These are phyloP conservation scores for Nigrospora osmanthi DNA, from an alignment of 2,329 filamentous ascomycete genomes.

Conservation along the genomic window DNA sequence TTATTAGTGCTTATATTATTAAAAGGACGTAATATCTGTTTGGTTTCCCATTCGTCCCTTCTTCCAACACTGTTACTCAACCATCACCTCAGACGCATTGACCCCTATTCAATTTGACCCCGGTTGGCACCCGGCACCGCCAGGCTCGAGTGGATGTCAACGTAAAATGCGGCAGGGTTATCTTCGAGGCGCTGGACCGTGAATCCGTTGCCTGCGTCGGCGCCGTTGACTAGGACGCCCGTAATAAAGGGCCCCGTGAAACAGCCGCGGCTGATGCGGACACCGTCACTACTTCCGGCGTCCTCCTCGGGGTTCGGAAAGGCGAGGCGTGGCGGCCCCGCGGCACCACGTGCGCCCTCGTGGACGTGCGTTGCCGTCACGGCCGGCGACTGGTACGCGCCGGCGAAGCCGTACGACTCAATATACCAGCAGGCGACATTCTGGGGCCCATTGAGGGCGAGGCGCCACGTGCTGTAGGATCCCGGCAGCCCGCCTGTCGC, in stretches of 20 bases:
- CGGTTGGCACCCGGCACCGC: conserved; percentile 37
- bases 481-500: background rate
- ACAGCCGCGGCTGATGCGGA: conserved; percentile 14
- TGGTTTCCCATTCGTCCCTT: too few species aligned
- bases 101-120: conserved; percentile 27
- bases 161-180: conserved; percentile 38
- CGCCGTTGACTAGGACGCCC: conserved; percentile 28
- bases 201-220: conserved; percentile 37
- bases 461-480: background rate
- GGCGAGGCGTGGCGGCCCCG: conserved; percentile 36
- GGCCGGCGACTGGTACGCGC: conserved; percentile 35
- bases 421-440: conserved; percentile 17
- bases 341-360: conserved; percentile 30
- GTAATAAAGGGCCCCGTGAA: conserved; percentile 32
- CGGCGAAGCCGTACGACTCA: conserved; percentile 24
- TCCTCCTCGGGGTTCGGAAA: conserved; percentile 34
- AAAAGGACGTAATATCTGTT: too few species aligned
- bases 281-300: conserved; percentile 16
- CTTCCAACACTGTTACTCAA: too few species aligned
- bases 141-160: conserved; percentile 34
- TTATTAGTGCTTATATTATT: too few species aligned
- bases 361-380: conserved; percentile 42
- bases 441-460: conserved; percentile 32
- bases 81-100: too few species aligned
- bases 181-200: conserved; percentile 36